Conservation (phyloP, 805 yeast genomes). For the Limtongia smithiae region DNA sequence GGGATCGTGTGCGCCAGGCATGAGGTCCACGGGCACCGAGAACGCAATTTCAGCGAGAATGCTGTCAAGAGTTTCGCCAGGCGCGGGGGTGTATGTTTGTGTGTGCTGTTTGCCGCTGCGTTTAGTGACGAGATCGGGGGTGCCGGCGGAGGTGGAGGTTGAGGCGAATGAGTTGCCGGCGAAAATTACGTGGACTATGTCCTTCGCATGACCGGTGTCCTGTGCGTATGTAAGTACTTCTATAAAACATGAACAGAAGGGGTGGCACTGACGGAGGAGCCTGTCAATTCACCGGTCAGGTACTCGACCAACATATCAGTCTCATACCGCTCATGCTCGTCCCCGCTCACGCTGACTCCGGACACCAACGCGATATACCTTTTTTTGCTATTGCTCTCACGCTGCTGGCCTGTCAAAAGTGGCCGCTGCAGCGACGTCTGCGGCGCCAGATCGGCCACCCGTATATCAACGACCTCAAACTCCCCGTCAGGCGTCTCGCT, state of each 20-base stretch:
- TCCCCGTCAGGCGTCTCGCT: conserved; percentile 79
- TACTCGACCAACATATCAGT: conserved; percentile 63
- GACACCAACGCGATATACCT: conserved; percentile 66
- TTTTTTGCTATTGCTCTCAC: conserved; percentile 6
- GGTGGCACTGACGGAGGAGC: conserved; percentile 27
- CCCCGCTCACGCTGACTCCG: conserved; percentile 61
- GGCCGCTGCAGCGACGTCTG: conserved; percentile 40
- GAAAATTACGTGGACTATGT: conserved; percentile 53
- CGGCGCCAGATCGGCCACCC: conserved; percentile 62
- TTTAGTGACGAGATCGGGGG: conserved; percentile 22
- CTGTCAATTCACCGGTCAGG: conserved; percentile 65
- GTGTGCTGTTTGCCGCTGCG: conserved; percentile 24
- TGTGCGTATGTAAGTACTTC: conserved; percentile 4
- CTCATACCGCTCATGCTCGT: conserved; percentile 44
- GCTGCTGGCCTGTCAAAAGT: background rate
- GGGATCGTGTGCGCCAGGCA: conserved; percentile 88
- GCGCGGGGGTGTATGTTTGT: conserved; percentile 27
- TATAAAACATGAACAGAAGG: background rate
- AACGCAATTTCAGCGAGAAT: conserved; percentile 55
- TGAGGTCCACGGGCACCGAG: conserved; percentile 63
- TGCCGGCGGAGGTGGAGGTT: conserved; percentile 6
- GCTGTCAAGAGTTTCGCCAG: conserved; percentile 45
- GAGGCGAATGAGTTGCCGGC: conserved; percentile 65
- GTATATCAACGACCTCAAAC: conserved; percentile 77
- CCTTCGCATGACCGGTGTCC: conserved; percentile 29